These are phyloP conservation scores for Teratosphaeria epicoccoides DNA, from an alignment of 2,329 filamentous ascomycete genomes.

Conservation along the genomic window DNA sequence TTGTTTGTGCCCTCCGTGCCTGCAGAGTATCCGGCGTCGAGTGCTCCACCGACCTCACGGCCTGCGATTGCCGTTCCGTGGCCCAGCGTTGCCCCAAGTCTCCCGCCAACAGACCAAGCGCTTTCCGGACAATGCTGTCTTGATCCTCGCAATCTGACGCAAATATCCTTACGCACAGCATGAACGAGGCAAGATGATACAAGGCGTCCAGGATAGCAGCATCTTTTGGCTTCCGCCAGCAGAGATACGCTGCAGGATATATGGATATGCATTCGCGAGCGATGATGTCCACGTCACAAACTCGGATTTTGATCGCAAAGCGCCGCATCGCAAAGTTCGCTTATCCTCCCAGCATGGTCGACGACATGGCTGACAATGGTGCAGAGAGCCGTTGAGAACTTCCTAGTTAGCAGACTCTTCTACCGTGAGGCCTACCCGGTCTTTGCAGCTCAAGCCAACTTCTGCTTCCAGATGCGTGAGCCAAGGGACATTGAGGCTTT, in stretches of 20 bases:
- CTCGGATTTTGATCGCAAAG: neutral
- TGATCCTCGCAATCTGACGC: neutral
- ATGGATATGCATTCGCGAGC: neutral
- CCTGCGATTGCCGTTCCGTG: neutral
- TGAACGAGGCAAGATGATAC: neutral
- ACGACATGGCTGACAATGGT: neutral
- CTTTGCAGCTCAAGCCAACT: neutral
- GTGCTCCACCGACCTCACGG: neutral
- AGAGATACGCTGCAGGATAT: neutral
- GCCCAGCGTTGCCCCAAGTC: neutral
- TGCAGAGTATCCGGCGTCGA: neutral
- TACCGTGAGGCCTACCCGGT: neutral
- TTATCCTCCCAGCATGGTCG: neutral
- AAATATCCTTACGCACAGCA: neutral
- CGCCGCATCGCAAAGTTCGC: neutral
- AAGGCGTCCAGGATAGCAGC: neutral
- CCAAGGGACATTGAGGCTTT: neutral
- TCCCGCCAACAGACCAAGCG: neutral
- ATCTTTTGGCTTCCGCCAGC: neutral
- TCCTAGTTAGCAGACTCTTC: neutral
- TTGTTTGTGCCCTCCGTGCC: neutral
- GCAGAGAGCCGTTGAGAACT: neutral
- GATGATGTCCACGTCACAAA: neutral
- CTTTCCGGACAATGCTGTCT: neutral
- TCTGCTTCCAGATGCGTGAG: neutral